phyloP scores from a whole-genome alignment of 2,329 filamentous ascomycete genomes.

The Seiridium unicorne region DNA sequence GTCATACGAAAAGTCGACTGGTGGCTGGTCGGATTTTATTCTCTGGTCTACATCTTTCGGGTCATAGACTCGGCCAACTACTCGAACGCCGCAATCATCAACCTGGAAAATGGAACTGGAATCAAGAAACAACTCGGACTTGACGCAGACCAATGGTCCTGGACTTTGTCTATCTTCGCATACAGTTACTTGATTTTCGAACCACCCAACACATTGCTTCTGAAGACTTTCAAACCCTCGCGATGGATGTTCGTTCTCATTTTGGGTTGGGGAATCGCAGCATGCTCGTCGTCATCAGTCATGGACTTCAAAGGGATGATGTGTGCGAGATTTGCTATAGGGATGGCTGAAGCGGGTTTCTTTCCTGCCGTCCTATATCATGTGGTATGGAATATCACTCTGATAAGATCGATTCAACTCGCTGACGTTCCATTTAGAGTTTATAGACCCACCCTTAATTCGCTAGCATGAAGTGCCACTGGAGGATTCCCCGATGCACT shows the following conservation, averaged over 20 bases:
- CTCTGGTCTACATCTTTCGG: constrained; percentile 36
- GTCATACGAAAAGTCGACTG: constrained; percentile 32
- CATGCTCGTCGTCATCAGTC: constrained; percentile 31
- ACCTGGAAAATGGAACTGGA: constrained; percentile 34
- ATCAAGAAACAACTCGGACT: constrained; percentile 36
- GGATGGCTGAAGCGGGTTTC: constrained; percentile 33
- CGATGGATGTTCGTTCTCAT: constrained; percentile 34
- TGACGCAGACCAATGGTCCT: constrained; percentile 32
- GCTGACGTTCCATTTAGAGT: not conserved
- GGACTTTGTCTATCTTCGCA: constrained; percentile 37
- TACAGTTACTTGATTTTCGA: constrained; percentile 38
- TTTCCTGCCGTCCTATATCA: constrained; percentile 34
- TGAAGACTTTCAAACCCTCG: constrained; percentile 32
- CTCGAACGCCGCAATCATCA: constrained; percentile 38
- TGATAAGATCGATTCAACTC: not conserved
- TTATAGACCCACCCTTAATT: too few relatives aligned
- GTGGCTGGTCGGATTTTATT: constrained; percentile 31
- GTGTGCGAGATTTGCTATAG: constrained; percentile 35
- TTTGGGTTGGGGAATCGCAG: constrained; percentile 33
- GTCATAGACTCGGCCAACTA: constrained; percentile 37
- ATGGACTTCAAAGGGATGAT: constrained; percentile 34
- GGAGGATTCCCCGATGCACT: too few relatives aligned
- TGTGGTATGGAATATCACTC: not conserved
- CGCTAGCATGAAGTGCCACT: too few relatives aligned
- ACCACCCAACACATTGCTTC: constrained; percentile 34